Evolutionary conservation across 1,139 yeast species (phyloP).

Genomic region (Nadsonia starkeyi-henricii): DNA sequence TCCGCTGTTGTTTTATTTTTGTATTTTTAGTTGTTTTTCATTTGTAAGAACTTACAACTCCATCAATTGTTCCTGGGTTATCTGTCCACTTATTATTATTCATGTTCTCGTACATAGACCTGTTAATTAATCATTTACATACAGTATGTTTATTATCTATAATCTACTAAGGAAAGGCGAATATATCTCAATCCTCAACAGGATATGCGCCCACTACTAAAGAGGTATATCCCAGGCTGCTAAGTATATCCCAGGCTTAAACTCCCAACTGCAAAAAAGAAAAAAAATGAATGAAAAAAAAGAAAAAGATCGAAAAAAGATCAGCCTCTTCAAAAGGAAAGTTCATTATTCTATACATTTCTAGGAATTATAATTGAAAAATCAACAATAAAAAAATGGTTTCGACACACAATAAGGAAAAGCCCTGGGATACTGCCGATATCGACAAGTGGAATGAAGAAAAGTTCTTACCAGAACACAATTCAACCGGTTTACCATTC

Average conservation of each 20-base stretch:
- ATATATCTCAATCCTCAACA: background rate
- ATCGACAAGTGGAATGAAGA: conserved; percentile 89
- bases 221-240: background rate
- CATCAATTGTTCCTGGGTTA: too few relatives aligned
- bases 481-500: conserved; percentile 71
- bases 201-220: background rate
- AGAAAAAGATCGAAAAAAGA: background rate
- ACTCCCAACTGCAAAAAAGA: background rate
- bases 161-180: too few relatives aligned
- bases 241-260: background rate
- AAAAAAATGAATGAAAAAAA: background rate
- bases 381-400: conserved; percentile 39
- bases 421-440: conserved; percentile 97
- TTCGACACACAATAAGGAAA: conserved; percentile 83
- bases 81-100: too few relatives aligned
- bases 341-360: too few relatives aligned
- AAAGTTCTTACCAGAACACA: conserved; percentile 82
- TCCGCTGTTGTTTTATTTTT: background rate
- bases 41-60: background rate
- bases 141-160: too few relatives aligned
- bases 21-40: background rate
- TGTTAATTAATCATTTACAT: too few relatives aligned
- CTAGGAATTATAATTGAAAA: too few relatives aligned
- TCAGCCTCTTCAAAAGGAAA: too few relatives aligned
- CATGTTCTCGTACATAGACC: too few relatives aligned